Conservation (phyloP, 2,329 filamentous ascomycete genomes). For the Colletotrichum sp. region DNA sequence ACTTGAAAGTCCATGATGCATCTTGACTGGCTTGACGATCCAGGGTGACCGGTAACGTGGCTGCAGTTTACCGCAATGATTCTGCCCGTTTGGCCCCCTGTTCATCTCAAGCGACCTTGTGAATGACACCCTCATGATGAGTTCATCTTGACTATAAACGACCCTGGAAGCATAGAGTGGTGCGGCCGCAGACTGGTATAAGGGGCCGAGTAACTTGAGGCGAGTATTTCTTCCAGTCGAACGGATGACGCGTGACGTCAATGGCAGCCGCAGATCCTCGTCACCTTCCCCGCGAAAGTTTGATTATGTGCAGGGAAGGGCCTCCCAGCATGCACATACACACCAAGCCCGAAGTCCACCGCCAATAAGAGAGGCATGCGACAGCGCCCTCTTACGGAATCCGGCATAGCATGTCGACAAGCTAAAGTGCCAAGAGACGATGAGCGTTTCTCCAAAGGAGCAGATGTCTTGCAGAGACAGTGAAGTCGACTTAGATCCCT, state of each 20-base stretch:
- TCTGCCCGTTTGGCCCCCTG: background rate
- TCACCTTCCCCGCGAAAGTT: background rate
- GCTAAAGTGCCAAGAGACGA: background rate
- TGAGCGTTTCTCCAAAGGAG: background rate
- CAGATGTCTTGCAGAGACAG: background rate
- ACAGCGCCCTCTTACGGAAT: background rate
- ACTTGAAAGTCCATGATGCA: background rate
- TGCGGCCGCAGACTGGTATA: background rate
- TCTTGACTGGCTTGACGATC: background rate
- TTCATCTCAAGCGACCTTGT: background rate
- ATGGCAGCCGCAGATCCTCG: conserved; percentile 1
- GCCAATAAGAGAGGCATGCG: background rate
- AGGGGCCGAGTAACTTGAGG: background rate
- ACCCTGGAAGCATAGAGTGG: background rate
- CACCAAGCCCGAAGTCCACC: background rate
- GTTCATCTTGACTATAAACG: background rate
- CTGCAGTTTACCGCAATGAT: background rate
- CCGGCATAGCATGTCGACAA: background rate
- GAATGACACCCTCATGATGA: background rate
- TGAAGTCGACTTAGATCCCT: background rate
- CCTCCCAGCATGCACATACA: background rate
- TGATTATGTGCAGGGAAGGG: background rate
- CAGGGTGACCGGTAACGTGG: background rate
- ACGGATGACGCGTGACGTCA: conserved; percentile 11
- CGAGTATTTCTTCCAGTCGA: background rate